Base-by-base conservation (phyloP, 495 filamentous ascomycete species). In the Trichoderma erinaceum region DNA sequence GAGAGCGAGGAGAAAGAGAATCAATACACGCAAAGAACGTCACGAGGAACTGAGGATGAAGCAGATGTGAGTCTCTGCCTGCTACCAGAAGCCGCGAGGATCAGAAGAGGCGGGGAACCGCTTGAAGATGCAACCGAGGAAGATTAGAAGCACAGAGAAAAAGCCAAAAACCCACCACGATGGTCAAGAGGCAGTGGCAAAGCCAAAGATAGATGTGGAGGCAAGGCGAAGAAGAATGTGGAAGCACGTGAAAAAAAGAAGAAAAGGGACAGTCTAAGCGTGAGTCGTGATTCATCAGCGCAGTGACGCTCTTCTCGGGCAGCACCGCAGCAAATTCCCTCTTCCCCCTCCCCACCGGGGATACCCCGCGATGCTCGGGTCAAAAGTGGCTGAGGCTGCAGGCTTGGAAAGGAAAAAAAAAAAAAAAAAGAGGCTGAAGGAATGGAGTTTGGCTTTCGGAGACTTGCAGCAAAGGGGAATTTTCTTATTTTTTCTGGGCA, bases 321-420 rank as follows among this genome's bases (percentile, higher is more conserved):
- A 61, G 56, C 56, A 18, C 56, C 23, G 44, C 44, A 48, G 7
- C 44, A 48, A n/a, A 15, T 16, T n/a, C 56, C 56, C 56, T 29
- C 56, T 29, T 29, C 29, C 29, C 29, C 29, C 56, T 32, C 10
- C 8, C 23, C 12, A 61, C 48, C 18, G 7, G 48, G 48, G 16
- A 27, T 27, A 61, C 56, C 56, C 56, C 56, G 56, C 56, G 56
- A 61, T 61, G 56, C 56, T 16, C 10, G 56, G 56, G 44, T n/a
- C n/a, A 4, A n/a, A n/a, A n/a, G 44, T 48, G 44, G 44, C 44
- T 48, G 44, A 13, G 44, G 44, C 44, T 48, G 44, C 29, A 29
- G n/a, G n/a, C n/a, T n/a, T n/a, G 44, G 32, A 35, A 35, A 6
- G 6, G 32, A 35, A 35, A 38, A 7, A 38, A 4, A 38, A 7